Conservation (phyloP, 768 basidiomycete species). For the Kwoniella mangroviensis region DNA sequence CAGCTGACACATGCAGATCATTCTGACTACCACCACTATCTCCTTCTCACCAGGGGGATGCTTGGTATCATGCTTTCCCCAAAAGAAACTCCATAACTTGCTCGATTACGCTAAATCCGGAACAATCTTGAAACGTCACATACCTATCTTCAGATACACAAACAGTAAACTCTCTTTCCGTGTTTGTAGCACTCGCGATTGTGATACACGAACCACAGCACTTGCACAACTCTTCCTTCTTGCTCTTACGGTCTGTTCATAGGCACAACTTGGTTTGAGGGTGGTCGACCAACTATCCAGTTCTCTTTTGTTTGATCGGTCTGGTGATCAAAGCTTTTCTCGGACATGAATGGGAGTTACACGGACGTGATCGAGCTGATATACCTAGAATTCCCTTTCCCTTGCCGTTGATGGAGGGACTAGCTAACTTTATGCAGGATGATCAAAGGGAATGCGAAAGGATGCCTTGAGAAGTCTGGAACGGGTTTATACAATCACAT, state of each 20-base stretch:
- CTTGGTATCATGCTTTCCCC: not conserved
- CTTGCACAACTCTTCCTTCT: not conserved
- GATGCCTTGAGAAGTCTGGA: not conserved
- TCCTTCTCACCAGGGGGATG: too few relatives aligned
- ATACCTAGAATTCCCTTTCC: not conserved
- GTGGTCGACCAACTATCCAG: not conserved
- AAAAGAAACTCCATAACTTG: not conserved
- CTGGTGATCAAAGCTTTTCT: not conserved
- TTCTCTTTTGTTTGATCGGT: not conserved
- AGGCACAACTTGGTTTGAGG: not conserved
- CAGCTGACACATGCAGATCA: not conserved
- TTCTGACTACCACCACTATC: not conserved
- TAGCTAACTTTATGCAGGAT: not conserved
- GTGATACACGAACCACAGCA: not conserved
- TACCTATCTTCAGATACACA: not conserved
- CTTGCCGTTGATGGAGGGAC: not conserved
- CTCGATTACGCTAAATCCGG: not conserved
- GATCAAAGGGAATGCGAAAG: not conserved
- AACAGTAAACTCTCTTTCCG: not conserved
- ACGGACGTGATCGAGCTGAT: not conserved
- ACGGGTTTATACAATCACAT: not conserved
- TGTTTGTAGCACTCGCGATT: not conserved
- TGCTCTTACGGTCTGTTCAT: not conserved
- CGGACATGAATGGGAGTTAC: not conserved
- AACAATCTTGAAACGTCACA: conserved; percentile 13